phyloP scores from a whole-genome alignment of 257 asterid species.

The Solanum paucissectum region DNA sequence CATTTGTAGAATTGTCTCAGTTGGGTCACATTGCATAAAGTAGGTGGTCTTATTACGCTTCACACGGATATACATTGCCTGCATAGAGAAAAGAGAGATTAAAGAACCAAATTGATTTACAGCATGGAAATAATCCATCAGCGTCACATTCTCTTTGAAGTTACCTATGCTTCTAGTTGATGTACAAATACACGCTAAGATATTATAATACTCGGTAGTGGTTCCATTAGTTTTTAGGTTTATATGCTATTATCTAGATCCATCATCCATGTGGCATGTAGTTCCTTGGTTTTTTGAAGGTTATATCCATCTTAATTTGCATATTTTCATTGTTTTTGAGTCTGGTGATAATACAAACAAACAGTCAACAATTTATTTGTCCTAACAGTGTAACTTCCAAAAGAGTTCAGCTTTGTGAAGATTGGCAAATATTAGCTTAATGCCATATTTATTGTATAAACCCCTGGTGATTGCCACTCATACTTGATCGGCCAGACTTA shows the following conservation, averaged over 20 bases:
- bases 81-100: slow-evolving; percentile 8
- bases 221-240: not conserved
- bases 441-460: not conserved
- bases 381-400: not conserved
- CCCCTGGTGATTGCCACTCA: not conserved
- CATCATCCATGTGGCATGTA: not conserved
- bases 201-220: not conserved
- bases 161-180: not conserved
- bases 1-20: slow-evolving; percentile 59
- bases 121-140: not conserved
- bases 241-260: not conserved
- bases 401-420: not conserved
- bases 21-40: slow-evolving; percentile 81
- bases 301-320: not conserved
- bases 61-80: slow-evolving; percentile 88
- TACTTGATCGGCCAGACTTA: not conserved
- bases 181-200: not conserved
- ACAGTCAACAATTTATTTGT: not conserved
- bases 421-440: not conserved
- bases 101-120: not conserved
- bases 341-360: not conserved
- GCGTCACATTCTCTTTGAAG: not conserved
- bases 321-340: not conserved
- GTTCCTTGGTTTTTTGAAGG: not conserved
- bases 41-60: slow-evolving; percentile 84